phyloP scores from a whole-genome alignment of 2,329 filamentous ascomycete genomes.

The Aspergillus unguis region DNA sequence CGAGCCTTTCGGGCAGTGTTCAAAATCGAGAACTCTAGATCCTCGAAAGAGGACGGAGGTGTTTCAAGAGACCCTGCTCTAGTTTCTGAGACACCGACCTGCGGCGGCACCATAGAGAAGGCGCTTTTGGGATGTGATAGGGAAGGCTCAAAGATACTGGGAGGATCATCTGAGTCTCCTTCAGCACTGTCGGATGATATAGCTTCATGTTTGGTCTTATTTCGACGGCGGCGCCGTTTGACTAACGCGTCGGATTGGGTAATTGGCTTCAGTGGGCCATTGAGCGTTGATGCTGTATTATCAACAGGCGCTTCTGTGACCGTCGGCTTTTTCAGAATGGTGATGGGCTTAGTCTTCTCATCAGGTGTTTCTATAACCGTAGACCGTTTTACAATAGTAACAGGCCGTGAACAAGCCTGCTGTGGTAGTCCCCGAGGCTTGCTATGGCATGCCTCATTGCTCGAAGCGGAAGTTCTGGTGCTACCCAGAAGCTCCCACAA shows the following conservation, averaged over 20 bases:
- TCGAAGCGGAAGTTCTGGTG: conserved; percentile 10
- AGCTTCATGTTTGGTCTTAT: conserved; percentile 11
- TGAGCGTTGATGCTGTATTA: neutral
- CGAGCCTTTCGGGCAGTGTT: conserved; percentile 16
- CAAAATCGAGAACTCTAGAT: conserved; percentile 19
- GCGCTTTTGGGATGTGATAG: conserved; percentile 16
- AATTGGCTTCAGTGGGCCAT: conserved; percentile 9
- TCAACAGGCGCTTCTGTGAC: neutral
- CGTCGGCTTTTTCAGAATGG: conserved; percentile 21
- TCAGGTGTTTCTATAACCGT: neutral
- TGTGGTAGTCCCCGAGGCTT: neutral
- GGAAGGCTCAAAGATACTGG: conserved; percentile 31
- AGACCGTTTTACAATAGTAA: neutral
- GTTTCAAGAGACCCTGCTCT: conserved; percentile 23
- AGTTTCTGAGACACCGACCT: conserved; percentile 21
- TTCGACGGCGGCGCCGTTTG: conserved; percentile 2
- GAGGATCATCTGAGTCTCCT: conserved; percentile 29
- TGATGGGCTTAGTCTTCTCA: conserved; percentile 9
- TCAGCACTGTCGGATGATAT: conserved; percentile 27
- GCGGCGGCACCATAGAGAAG: conserved; percentile 26
- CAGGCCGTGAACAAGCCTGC: neutral
- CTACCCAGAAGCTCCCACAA: conserved; percentile 41
- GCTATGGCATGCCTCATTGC: conserved; percentile 1
- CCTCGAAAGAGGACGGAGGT: conserved; percentile 37
- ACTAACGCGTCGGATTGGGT: conserved; percentile 6